A percentile compares a stretch with the other conserved stretches of the same genome.
Evolutionary conservation across 2,329 filamentous ascomycete species (phyloP).

Genomic region (Talaromyces atroroseus): DNA sequence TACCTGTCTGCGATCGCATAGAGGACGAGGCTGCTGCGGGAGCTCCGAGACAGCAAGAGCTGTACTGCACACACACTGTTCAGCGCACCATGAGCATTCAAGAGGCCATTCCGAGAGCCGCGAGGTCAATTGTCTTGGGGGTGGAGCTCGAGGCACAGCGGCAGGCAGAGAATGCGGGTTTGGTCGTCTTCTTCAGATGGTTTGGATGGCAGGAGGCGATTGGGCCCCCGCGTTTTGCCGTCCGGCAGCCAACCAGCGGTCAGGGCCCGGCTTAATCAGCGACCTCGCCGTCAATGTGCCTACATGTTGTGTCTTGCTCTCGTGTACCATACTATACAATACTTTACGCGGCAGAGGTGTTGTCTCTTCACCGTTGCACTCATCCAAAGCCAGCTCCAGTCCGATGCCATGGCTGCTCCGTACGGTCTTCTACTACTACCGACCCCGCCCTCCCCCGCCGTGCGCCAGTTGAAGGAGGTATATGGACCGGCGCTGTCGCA

Average conservation of each 20-base stretch:
- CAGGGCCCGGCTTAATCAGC: not conserved
- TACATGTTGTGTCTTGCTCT: not conserved
- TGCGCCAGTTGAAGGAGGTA: constrained; percentile 50
- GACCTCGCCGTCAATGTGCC: not conserved
- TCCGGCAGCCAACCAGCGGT: constrained; percentile 6
- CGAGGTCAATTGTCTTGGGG: not conserved
- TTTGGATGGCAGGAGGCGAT: not conserved
- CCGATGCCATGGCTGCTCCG: constrained; percentile 12
- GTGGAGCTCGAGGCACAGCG: not conserved
- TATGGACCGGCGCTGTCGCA: constrained; percentile 57
- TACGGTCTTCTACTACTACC: constrained; percentile 56
- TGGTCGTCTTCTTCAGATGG: too few relatives aligned
- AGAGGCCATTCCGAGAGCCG: not conserved
- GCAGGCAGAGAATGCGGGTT: too few relatives aligned
- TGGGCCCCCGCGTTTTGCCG: constrained; percentile 5
- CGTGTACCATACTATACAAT: not conserved
- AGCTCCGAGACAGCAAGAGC: constrained; percentile 45
- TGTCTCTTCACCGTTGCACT: not conserved
- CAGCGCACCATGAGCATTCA: constrained; percentile 24
- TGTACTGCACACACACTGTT: constrained; percentile 33
- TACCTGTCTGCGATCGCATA: constrained; percentile 1
- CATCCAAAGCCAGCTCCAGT: not conserved
- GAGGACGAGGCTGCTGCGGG: constrained; percentile 32
- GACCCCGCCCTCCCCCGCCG: constrained; percentile 53
- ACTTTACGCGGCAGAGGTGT: too few relatives aligned